Evolutionary conservation across 164 flowering plant species (phyloP), one percentile per base, ranked within the genome.

Genomic region (Vitis rupestris): DNA sequence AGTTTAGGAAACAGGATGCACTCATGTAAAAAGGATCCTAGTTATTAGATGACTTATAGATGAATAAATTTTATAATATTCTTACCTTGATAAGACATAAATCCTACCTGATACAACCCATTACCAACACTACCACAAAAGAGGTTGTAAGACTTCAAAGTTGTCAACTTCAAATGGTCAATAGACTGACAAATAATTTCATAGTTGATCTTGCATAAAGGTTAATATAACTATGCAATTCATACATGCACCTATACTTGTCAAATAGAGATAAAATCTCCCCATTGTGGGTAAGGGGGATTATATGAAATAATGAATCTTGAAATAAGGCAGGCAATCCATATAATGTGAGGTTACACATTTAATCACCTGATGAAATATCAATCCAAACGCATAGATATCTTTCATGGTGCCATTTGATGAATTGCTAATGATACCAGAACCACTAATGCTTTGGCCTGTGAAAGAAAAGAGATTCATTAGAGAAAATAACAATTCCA

Each of bases 361-460:
- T 64, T 61, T 8, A 13, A 67, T 73, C 66, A 83, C 91, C 89
- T 81, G 79, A 74, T 84, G 78, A 65, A 81, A 70, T 65, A 84
- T 80, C 51, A 59, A 48, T 0, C 86, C 84, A 76, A 88, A 86
- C 54, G 79, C 72, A 31, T 49, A 59, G 7, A 88, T 75, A 69
- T 88, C 89, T 65, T 67, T 82, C 72, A 59, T 70, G 13, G 79
- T 83, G 66, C 74, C 83, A 64, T 64, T 29, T 13, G 61, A 54
- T n/a, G 59, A 61, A 55, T 51, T 70, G 70, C 61, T 64, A 50
- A 13, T 29, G 14, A 10, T 44, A 69, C 56, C 48, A 16, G 69
- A 65, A 31, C 13, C 52, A 65, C 69, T 74, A 53, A 53, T 79
- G 48, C 47, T 68, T 67, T 76, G 78, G 69, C 74, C 86, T 86